Evolutionary conservation across 768 basidiomycete species (phyloP).

Genomic region (Hemileccinum rubropunctum): DNA sequence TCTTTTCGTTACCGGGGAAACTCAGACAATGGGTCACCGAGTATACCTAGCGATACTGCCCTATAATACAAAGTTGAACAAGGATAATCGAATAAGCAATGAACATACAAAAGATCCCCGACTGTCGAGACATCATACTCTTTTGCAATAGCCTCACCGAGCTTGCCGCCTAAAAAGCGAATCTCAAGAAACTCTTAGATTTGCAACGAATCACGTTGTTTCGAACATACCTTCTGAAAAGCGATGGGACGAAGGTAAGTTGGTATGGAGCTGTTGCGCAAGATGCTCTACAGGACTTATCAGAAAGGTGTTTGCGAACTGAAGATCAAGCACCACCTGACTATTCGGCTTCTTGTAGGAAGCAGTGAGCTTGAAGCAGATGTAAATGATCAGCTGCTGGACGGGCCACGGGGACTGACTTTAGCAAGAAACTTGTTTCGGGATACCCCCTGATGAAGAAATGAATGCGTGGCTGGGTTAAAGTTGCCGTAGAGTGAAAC

Average conservation of each 20-base stretch:
- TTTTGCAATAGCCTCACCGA: constrained; percentile 81
- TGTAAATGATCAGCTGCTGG: not conserved
- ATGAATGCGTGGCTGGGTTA: not conserved
- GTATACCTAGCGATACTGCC: constrained; percentile 54
- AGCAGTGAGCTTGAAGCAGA: constrained; percentile 62
- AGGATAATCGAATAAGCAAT: not conserved
- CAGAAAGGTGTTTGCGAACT: not conserved
- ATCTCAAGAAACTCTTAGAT: constrained; percentile 51
- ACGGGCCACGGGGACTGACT: constrained; percentile 38
- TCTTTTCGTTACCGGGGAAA: constrained; percentile 4
- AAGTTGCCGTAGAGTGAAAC: constrained; percentile 23
- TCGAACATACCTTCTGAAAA: constrained; percentile 73
- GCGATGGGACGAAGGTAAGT: constrained; percentile 77
- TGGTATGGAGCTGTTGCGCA: constrained; percentile 81
- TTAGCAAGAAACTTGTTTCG: constrained; percentile 96
- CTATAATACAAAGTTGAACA: constrained; percentile 32
- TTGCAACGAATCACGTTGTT: not conserved
- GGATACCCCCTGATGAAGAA: constrained; percentile 65
- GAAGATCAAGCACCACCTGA: constrained; percentile 51
- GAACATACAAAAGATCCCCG: constrained; percentile 79
- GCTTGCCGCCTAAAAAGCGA: constrained; percentile 91
- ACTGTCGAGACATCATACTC: constrained; percentile 90
- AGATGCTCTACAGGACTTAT: constrained; percentile 57
- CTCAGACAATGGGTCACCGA: not conserved
- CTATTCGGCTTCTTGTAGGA: constrained; percentile 90